These are phyloP conservation scores for Acanthamoeba healyi DNA, from an alignment of 208 protist genomes.

Conservation along the genomic window DNA sequence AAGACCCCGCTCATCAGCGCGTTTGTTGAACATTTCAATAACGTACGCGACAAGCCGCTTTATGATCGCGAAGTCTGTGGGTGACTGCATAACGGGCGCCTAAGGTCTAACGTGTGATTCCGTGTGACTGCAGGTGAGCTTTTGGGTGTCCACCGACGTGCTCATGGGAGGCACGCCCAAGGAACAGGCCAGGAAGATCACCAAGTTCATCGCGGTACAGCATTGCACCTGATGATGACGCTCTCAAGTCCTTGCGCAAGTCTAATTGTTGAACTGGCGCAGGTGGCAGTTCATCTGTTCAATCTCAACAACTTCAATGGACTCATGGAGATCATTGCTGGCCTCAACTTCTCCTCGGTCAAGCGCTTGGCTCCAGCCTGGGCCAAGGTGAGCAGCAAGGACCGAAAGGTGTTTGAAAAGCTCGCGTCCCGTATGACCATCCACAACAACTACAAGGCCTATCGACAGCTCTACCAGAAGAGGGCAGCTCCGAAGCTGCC, in stretches of 20 bases:
- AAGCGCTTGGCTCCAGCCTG: constrained; percentile 5
- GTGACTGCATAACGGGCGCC: too few species aligned
- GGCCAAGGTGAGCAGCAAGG: constrained; percentile 56
- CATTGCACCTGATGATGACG: too few species aligned
- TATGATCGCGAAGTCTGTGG: too few species aligned
- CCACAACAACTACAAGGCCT: constrained; percentile 58
- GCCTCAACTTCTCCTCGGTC: constrained; percentile 58
- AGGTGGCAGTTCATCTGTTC: constrained; percentile 39
- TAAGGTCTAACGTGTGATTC: too few species aligned
- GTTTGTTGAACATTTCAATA: constrained; percentile 63
- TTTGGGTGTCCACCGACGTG: constrained; percentile 37
- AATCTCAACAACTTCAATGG: constrained; percentile 57
- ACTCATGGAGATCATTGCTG: constrained; percentile 35
- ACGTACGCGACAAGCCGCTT: too few species aligned
- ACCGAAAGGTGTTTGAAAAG: constrained; percentile 48
- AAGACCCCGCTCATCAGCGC: constrained; percentile 22
- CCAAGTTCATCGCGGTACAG: constrained; percentile 48
- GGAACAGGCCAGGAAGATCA: constrained; percentile 44
- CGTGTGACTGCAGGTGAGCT: constrained; percentile 33
- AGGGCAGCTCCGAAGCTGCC: background rate
- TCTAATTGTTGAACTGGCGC: too few species aligned
- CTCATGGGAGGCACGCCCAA: constrained; percentile 40
- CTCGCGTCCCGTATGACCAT: constrained; percentile 4
- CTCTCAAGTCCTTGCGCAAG: too few species aligned
- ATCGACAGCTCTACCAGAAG: constrained; percentile 44